phyloP scores from a whole-genome alignment of 768 basidiomycete species.

The Kwoniella sp. region DNA sequence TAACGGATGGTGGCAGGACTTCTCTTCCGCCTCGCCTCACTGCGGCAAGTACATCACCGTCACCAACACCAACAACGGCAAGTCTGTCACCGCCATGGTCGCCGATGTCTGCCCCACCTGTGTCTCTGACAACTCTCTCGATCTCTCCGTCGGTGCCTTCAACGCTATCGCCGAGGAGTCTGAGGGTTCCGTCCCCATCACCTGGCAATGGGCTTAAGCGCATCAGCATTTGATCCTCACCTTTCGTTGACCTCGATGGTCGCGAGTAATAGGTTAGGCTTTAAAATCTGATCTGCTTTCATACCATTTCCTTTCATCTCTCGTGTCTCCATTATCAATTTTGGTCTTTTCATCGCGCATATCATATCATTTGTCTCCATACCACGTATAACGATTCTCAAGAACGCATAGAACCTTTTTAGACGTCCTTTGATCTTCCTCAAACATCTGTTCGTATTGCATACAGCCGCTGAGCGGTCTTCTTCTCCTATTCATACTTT shows the following conservation, averaged over 20 bases:
- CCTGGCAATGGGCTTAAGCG: conserved; percentile 27
- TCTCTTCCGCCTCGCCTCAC: conserved; percentile 63
- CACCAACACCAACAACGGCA: conserved; percentile 65
- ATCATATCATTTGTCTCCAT: conserved; percentile 7
- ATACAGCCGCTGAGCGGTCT: background rate
- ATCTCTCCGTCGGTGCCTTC: conserved; percentile 65
- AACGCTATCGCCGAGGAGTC: conserved; percentile 60
- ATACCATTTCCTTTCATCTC: conserved; percentile 4
- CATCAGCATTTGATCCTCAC: background rate
- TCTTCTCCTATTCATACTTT: background rate
- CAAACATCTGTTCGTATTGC: background rate
- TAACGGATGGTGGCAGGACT: conserved; percentile 57
- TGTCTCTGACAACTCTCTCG: conserved; percentile 66
- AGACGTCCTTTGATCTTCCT: background rate
- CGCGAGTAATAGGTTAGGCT: background rate
- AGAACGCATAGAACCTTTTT: conserved; percentile 2
- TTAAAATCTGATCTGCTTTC: background rate
- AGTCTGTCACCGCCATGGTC: conserved; percentile 67
- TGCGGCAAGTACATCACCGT: conserved; percentile 72
- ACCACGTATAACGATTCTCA: conserved; percentile 4
- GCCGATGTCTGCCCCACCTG: conserved; percentile 85
- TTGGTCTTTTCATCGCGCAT: conserved; percentile 20
- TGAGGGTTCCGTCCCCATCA: conserved; percentile 61
- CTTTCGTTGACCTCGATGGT: conserved; percentile 14
- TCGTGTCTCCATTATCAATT: conserved; percentile 9